Conservation (phyloP, 371 early-diverging fungal species). For the Mucor racemosus region DNA sequence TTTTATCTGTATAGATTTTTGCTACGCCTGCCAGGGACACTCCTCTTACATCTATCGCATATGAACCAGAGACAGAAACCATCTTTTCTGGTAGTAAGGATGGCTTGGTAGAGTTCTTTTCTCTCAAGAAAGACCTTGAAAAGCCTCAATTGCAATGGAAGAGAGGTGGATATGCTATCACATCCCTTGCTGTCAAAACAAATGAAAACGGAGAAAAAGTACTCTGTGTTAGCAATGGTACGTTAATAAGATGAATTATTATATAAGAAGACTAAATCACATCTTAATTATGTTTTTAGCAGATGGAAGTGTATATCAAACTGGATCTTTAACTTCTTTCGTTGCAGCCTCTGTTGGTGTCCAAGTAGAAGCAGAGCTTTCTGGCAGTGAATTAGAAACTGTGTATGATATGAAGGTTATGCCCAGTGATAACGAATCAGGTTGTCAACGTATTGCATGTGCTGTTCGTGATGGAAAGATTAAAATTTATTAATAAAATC, state of each 20-base stretch:
- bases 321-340: slow-evolving; percentile 23
- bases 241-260: background rate
- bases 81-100: slow-evolving; percentile 32
- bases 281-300: slow-evolving; percentile 16
- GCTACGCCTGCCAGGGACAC: slow-evolving; percentile 8
- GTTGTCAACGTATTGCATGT: slow-evolving; percentile 31
- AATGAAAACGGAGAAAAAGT: slow-evolving; percentile 34
- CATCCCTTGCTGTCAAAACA: slow-evolving; percentile 26
- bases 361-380: slow-evolving; percentile 32
- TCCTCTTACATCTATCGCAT: slow-evolving; percentile 31
- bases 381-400: slow-evolving; percentile 47
- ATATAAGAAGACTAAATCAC: too few species aligned
- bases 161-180: slow-evolving; percentile 37
- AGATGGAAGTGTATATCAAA: slow-evolving; percentile 49
- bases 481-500: slow-evolving; percentile 36
- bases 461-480: slow-evolving; percentile 42
- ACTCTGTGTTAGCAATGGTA: slow-evolving; percentile 41
- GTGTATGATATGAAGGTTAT: slow-evolving; percentile 31
- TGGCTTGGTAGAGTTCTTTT: slow-evolving; percentile 31
- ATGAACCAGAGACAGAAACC: slow-evolving; percentile 24
- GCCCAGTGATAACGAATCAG: slow-evolving; percentile 12
- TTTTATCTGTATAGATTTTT: slow-evolving; percentile 26
- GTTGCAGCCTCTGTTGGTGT: background rate
- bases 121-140: slow-evolving; percentile 14
- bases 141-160: slow-evolving; percentile 32